These are phyloP conservation scores for Monosporascus ibericus DNA, from an alignment of 2,329 filamentous ascomycete genomes.

Conservation along the genomic window DNA sequence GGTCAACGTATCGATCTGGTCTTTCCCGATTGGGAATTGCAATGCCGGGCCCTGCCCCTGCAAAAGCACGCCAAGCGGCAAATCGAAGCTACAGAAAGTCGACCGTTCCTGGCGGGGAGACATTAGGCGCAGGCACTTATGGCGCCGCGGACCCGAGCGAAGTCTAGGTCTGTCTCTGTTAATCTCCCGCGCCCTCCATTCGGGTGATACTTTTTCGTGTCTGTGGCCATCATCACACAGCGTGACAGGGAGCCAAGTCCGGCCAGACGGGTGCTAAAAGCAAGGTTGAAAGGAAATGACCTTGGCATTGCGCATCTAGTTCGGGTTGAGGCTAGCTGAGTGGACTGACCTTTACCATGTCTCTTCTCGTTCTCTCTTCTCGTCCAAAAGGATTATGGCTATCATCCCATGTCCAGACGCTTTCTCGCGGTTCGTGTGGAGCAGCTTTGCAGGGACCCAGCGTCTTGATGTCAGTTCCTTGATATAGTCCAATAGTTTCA, in stretches of 20 bases:
- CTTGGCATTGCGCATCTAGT: constrained; percentile 7
- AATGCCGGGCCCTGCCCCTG: background rate
- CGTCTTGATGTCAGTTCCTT: constrained; percentile 11
- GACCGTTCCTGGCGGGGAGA: background rate
- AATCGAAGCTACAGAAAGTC: background rate
- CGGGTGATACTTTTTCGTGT: constrained; percentile 17
- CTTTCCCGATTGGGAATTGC: background rate
- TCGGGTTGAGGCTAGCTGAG: background rate
- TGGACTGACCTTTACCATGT: constrained; percentile 4
- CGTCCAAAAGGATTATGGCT: background rate
- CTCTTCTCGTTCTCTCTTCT: constrained; percentile 2
- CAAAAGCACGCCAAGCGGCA: background rate
- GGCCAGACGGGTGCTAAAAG: background rate
- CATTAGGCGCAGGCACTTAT: no score
- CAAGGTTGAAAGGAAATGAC: constrained; percentile 5
- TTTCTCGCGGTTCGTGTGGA: constrained; percentile 13
- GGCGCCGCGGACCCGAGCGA: background rate
- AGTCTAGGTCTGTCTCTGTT: constrained; percentile 11
- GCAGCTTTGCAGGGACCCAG: constrained; percentile 14
- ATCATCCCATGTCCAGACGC: constrained; percentile 4
- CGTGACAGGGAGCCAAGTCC: constrained; percentile 1
- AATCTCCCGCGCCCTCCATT: constrained; percentile 23
- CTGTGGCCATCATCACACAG: constrained; percentile 16
- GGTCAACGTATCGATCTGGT: background rate
- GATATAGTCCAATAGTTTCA: constrained; percentile 15